Evolutionary conservation across 371 early-diverging fungal genomes (phyloP).

Genomic region (Dichotomocladium elegans): DNA sequence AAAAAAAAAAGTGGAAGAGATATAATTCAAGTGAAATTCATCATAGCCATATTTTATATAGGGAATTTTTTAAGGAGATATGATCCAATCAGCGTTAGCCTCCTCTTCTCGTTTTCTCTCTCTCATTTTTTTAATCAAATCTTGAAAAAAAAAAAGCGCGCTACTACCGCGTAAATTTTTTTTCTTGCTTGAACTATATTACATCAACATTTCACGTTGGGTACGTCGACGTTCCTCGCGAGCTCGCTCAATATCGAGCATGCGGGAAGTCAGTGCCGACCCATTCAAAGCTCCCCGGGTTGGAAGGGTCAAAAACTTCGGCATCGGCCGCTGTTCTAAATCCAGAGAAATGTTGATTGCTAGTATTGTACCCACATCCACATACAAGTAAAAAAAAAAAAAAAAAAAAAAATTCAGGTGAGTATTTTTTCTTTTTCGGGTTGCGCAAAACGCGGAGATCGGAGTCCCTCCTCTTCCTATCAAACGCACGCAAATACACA

Average conservation of each 20-base stretch:
- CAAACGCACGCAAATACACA: no score
- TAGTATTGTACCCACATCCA: no score
- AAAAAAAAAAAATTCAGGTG: background rate
- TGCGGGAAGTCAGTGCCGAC: slow-evolving; percentile 15
- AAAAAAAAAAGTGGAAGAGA: no score
- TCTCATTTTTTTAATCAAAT: no score
- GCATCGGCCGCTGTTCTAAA: slow-evolving; percentile 43
- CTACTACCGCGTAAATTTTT: background rate
- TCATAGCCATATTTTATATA: no score
- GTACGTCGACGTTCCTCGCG: slow-evolving; percentile 36
- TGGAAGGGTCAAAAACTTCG: slow-evolving; percentile 43
- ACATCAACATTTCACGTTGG: slow-evolving; percentile 33
- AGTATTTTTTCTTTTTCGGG: no score
- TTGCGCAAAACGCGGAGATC: no score
- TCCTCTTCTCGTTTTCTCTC: no score
- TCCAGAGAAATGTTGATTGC: slow-evolving; percentile 45
- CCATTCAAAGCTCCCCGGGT: slow-evolving; percentile 14
- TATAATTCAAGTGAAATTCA: no score
- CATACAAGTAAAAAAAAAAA: background rate
- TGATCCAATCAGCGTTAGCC: background rate
- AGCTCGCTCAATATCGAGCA: slow-evolving; percentile 25
- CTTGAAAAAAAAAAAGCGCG: slow-evolving; percentile 1
- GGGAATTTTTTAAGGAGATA: background rate
- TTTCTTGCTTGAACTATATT: background rate
- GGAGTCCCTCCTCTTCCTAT: no score